Evolutionary conservation across 208 protist species (phyloP), one percentile per base, ranked within the genome.

Genomic region (Crithidia acanthocephali): DNA sequence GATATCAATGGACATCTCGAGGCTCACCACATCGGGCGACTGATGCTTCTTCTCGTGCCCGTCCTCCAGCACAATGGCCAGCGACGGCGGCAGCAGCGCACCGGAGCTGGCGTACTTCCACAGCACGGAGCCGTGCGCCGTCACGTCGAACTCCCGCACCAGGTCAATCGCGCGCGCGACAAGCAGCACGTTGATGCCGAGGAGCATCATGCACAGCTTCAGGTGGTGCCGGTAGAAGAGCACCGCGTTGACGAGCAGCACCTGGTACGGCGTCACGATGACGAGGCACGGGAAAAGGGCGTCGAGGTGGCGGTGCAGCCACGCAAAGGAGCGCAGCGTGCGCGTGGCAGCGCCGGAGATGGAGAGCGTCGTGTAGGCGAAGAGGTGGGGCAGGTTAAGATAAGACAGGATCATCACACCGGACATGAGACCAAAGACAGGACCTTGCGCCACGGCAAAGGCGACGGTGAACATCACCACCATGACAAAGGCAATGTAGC

Each of bases 91-190:
- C 47, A 94, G 59, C 25, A 85, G 69, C 22, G 33, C 56, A 4
- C 69, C 61, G 18, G 66, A 70, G 56, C 55, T 15, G 40, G 64
- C 63, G 27, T 85, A 69, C 56, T 61, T 76, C 89, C 88, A 94
- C 69, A 86, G 79, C 30, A 96, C 88, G 0, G 79, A 90, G 51
- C 87, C 88, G 25, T 79, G 52, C 70, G 81, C 55, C 42, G 84
- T 85, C 28, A 92, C 80, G 60, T 93, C 87, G 71, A 88, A 94
- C 67, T 92, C 85, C 15, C 91, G 78, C 20, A 90, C 79, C 5
- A 94, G 72, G 73, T 94, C 85, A 33, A 94, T 90, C 20, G 75
- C 69, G 9, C 87, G 84, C 23, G 79, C 79, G 45, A 80, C 48
- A 8, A 94, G 78, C 65, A 94, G 76, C 72, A 85, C 65, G 53